Conservation (phyloP, 75 land plant genomes). For the Pseudotsuga menziesii region DNA sequence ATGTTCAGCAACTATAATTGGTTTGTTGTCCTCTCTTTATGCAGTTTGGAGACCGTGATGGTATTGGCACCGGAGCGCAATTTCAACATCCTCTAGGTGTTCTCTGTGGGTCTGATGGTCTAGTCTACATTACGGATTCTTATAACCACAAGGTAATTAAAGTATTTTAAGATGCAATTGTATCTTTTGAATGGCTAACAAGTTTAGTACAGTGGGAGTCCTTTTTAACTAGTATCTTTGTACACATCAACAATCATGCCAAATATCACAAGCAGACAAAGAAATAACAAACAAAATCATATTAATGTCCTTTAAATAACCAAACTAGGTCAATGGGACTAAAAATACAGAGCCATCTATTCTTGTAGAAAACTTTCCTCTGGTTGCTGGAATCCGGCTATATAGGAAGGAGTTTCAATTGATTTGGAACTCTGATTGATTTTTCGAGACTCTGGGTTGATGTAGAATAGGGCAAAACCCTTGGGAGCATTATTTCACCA, state of each 20-base stretch:
- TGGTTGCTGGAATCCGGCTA: too few relatives aligned
- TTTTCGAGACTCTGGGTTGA: too few relatives aligned
- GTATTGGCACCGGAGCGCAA: slow-evolving; percentile 76
- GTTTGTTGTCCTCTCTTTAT: not conserved
- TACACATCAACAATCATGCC: too few relatives aligned
- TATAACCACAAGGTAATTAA: slow-evolving; percentile 94
- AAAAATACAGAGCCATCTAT: too few relatives aligned
- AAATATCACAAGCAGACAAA: too few relatives aligned
- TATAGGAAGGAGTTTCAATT: too few relatives aligned
- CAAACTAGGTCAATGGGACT: not conserved
- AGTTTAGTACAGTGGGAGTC: too few relatives aligned
- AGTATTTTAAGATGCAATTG: not conserved
- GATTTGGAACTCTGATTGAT: too few relatives aligned
- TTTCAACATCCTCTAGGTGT: slow-evolving; percentile 97
- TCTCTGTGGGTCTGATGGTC: slow-evolving; percentile 53
- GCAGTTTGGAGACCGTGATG: slow-evolving; percentile 98
- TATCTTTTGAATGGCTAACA: not conserved
- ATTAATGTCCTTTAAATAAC: not conserved
- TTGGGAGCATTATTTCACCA: too few relatives aligned
- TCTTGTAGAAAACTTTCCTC: too few relatives aligned
- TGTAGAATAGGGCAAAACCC: too few relatives aligned
- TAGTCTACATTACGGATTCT: slow-evolving; percentile 87
- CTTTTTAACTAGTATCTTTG: too few relatives aligned
- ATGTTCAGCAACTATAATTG: not conserved
- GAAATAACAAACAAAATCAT: not conserved